These are phyloP conservation scores for Taxawa tesnikishii DNA, from an alignment of 2,329 filamentous ascomycete genomes.

Conservation along the genomic window DNA sequence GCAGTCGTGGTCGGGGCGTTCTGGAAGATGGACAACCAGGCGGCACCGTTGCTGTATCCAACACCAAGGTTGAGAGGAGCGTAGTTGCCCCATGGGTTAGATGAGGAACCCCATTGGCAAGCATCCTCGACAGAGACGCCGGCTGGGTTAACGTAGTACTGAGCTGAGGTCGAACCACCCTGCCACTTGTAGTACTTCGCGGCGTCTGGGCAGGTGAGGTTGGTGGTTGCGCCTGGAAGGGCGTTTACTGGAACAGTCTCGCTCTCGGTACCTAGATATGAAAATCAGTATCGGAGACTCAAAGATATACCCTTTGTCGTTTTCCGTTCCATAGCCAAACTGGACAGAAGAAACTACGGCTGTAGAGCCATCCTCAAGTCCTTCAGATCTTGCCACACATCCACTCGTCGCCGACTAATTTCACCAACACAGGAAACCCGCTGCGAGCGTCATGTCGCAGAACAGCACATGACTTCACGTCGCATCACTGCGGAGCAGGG, in stretches of 20 bases:
- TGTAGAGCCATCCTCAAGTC: no score
- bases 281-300: no score
- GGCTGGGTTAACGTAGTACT: slow-evolving; percentile 91
- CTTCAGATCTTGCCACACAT: no score
- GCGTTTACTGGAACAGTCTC: slow-evolving; percentile 71
- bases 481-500: not conserved
- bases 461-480: no score
- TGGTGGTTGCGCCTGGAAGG: slow-evolving; percentile 42
- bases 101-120: slow-evolving; percentile 64
- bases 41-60: slow-evolving; percentile 55
- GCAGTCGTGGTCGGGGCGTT: slow-evolving; percentile 65
- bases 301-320: no score
- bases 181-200: slow-evolving; percentile 67
- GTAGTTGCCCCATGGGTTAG: slow-evolving; percentile 59
- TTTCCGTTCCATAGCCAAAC: no score
- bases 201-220: slow-evolving; percentile 65
- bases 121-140: slow-evolving; percentile 54
- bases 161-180: slow-evolving; percentile 64
- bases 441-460: no score
- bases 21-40: slow-evolving; percentile 74
- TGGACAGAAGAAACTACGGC: no score
- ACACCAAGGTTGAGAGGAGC: slow-evolving; percentile 78
- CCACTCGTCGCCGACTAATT: no score
- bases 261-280: slow-evolving; percentile 52
- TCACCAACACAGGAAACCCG: no score